Base-by-base conservation (phyloP, 1,284 basidiomycete genomes). In the Apiotrichum gamsii region DNA sequence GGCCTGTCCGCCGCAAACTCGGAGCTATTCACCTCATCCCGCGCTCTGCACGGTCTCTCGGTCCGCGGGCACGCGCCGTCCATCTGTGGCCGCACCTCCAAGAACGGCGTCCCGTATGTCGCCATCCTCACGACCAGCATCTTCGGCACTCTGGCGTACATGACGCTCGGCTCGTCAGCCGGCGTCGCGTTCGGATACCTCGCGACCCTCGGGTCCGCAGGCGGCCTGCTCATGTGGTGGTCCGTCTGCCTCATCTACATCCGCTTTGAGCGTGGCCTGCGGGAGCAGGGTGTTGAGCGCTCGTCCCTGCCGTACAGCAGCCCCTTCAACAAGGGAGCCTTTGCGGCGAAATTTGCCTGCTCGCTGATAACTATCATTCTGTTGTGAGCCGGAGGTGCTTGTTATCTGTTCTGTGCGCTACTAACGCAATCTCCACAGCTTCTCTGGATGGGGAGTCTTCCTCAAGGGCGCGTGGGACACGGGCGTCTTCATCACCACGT, bases 151-250 rank as follows among this genome's bases (percentile, higher is more conserved):
- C 74, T 84, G 41, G 77, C 74, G 31, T 18, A 13, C 3, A 6
- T 28, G 8, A 28, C 8, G 6, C 25, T 28, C 25, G 25, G 25
- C 11, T 28, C 25, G 70, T 6, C n/a, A 6, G n/a, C 15, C n/a
- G 82, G 83, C 33, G 75, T 67, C 30, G 85, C 89, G 30, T 88
- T 94, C 67, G 69, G 71, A 19, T 90, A 85, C 82, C 82, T 90
- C 57, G 66, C 81, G 34, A 85, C 83, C 71, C 82, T 89, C 64
- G 61, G 61, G 14, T 13, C 37, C 8, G 24, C 24, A 2, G 37
- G 24, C n/a, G 83, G 83, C 35, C 67, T 85, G 4, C 51, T 65
- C 44, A 61, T 85, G 15, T 93, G 90, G 90, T 83, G 86, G 64
- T 38, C 46, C 8, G 43, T 54, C 29, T 46, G 41, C 31, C 8